These are phyloP conservation scores for Akebia trifoliata DNA, from an alignment of 164 flowering plant genomes.

Conservation along the genomic window DNA sequence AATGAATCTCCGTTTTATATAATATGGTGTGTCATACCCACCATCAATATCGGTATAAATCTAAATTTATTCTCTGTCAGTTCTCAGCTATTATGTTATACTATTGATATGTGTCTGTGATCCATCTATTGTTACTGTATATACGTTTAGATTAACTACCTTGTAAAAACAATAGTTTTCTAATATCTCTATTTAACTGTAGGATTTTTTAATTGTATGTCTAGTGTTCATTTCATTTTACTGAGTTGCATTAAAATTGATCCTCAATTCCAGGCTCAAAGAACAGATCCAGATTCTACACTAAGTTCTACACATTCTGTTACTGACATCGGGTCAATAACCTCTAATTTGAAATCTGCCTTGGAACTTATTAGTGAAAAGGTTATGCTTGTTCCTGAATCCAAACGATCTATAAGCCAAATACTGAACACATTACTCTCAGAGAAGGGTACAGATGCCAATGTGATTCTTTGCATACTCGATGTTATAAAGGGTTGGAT, in stretches of 20 bases:
- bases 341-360: constrained; percentile 71
- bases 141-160: too few species aligned
- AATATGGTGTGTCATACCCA: too few species aligned
- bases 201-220: too few species aligned
- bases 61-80: too few species aligned
- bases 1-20: too few species aligned
- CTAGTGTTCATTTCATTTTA: neutral
- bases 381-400: constrained; percentile 80
- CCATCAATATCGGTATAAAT: too few species aligned
- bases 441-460: constrained; percentile 82
- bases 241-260: neutral
- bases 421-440: constrained; percentile 67
- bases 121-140: too few species aligned
- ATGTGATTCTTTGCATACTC: constrained; percentile 85
- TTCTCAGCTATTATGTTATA: too few species aligned
- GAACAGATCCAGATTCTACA: constrained; percentile 82
- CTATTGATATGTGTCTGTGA: too few species aligned
- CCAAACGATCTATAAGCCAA: constrained; percentile 68
- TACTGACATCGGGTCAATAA: constrained; percentile 67
- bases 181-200: too few species aligned
- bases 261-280: constrained; percentile 51
- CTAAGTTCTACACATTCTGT: constrained; percentile 82
- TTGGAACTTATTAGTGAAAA: constrained; percentile 80
- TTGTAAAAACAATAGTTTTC: too few species aligned
- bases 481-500: constrained; percentile 89